phyloP scores from a whole-genome alignment of 805 yeast species.

The Starmera quercuum region DNA sequence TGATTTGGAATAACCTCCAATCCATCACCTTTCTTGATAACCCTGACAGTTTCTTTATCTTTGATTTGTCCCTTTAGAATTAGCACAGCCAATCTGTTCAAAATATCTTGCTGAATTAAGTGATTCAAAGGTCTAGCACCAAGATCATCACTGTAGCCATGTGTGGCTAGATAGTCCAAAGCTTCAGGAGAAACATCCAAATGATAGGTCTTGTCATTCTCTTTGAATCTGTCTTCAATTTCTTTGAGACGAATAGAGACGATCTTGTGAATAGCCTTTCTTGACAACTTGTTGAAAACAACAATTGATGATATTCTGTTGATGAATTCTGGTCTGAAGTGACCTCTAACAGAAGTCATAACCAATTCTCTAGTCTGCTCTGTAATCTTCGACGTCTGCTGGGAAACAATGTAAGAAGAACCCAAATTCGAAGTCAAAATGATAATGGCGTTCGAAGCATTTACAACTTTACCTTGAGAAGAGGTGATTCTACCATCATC shows the following conservation, averaged over 20 bases:
- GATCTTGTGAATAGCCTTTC: conserved; percentile 86
- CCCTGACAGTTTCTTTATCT: conserved; percentile 81
- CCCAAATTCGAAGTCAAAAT: conserved; percentile 98
- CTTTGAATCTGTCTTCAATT: conserved; percentile 77
- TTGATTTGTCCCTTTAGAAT: conserved; percentile 77
- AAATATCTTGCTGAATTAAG: conserved; percentile 79
- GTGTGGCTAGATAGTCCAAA: conserved; percentile 67
- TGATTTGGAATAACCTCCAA: conserved; percentile 84
- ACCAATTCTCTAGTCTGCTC: conserved; percentile 68
- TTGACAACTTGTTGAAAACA: conserved; percentile 86
- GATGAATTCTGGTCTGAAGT: conserved; percentile 95
- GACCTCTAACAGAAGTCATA: conserved; percentile 74
- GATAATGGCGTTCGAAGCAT: conserved; percentile 85
- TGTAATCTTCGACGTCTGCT: conserved; percentile 55
- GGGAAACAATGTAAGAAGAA: conserved; percentile 77
- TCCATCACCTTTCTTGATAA: conserved; percentile 49
- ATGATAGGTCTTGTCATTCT: conserved; percentile 70
- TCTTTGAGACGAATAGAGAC: conserved; percentile 80
- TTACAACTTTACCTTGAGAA: conserved; percentile 87
- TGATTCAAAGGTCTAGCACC: conserved; percentile 97
- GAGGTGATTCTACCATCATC: conserved; percentile 97
- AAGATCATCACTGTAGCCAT: conserved; percentile 87
- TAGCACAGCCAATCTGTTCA: conserved; percentile 85
- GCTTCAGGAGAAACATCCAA: conserved; percentile 73
- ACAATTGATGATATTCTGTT: conserved; percentile 93